Percentiles rank a stretch among this genome's conserved stretches.
Evolutionary conservation across 768 basidiomycete genomes (phyloP).

Genomic region (Fomitopsis pulvina): DNA sequence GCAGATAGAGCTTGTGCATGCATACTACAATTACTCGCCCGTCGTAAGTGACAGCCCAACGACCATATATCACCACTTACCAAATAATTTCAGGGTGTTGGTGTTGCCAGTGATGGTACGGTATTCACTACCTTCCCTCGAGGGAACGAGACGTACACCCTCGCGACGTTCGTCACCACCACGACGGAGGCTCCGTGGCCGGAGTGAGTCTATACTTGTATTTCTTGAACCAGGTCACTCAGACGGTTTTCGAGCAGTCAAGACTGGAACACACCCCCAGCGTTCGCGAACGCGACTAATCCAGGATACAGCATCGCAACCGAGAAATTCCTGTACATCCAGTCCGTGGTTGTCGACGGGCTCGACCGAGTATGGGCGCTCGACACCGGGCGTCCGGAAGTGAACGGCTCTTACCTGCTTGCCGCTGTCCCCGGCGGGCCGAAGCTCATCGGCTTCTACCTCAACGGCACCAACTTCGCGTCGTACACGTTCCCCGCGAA

Average conservation of each 20-base stretch:
- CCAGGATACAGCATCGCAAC: slow-evolving; percentile 14
- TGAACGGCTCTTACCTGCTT: slow-evolving; percentile 15
- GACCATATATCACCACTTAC: no score
- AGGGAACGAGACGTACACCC: slow-evolving; percentile 16
- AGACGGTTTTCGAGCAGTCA: slow-evolving; percentile 2
- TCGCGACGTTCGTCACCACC: slow-evolving; percentile 9
- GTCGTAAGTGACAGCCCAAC: slow-evolving; percentile 4
- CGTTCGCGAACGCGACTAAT: slow-evolving; percentile 14
- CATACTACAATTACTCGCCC: slow-evolving; percentile 15
- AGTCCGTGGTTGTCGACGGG: slow-evolving; percentile 20
- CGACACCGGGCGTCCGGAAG: slow-evolving; percentile 19
- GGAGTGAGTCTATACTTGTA: background rate
- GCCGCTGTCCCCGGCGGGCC: slow-evolving; percentile 14
- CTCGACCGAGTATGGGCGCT: slow-evolving; percentile 19
- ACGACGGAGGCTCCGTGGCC: slow-evolving; percentile 16
- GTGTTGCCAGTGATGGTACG: slow-evolving; percentile 11
- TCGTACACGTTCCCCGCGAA: slow-evolving; percentile 15
- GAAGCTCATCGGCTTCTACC: slow-evolving; percentile 18
- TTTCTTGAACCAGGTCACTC: background rate
- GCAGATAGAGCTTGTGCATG: slow-evolving; percentile 12
- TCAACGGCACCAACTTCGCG: slow-evolving; percentile 10
- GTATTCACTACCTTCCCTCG: slow-evolving; percentile 15
- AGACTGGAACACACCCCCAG: slow-evolving; percentile 17
- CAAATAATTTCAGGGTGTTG: slow-evolving; percentile 8
- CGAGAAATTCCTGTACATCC: slow-evolving; percentile 16